Evolutionary conservation across 2,329 filamentous ascomycete species (phyloP), one percentile per base, ranked within the genome.

Genomic region (Hypoxylon sp.): DNA sequence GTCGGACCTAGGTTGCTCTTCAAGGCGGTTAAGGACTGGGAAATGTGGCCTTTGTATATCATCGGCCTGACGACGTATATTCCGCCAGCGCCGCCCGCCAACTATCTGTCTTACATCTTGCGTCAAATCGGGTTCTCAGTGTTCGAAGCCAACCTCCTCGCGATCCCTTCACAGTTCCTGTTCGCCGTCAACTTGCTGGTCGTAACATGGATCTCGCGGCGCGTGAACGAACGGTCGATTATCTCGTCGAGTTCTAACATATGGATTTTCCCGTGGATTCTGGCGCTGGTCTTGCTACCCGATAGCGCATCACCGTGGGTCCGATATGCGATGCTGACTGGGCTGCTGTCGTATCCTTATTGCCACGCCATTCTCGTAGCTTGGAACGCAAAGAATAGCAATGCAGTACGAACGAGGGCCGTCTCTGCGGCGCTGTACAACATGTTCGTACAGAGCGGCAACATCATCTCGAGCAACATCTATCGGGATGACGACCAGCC

Each of bases 61-160:
- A 58, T 68, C 36, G 66, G 66, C 5, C 51, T 68, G 6, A 68
- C 63, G 30, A 64, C 84, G 64, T 84, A 85, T 61, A 85, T 87
- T 18, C 88, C 88, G 0, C 79, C 79, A 36, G 74, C 75, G 0
- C 80, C 81, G 0, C 83, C 84, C 0, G 73, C 79, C 0, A 80
- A 80, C 14, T 90, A 90, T 64, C 80, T 91, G 4, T 88, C 89
- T 0, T 81, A 89, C 4, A 86, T 84, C 0, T 80, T 91, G 4
- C 82, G 83, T 46, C 78, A 80, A 1, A 78, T 90, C 0, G 88
- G 83, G 1, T 89, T 89, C 76, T 78, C 81, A 64, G 87, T 85
- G 2, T 89, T 91, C 74, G 78, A 86, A 20, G 83, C 87, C 1
- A 91, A 90, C 71, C 74, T 91, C 32, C 81, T 91, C 6, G 83